Percentiles rank a stretch among this genome's conserved stretches.
These are phyloP conservation scores for Helicocarpus griseus DNA, from an alignment of 2,329 filamentous ascomycete genomes.

Conservation along the genomic window DNA sequence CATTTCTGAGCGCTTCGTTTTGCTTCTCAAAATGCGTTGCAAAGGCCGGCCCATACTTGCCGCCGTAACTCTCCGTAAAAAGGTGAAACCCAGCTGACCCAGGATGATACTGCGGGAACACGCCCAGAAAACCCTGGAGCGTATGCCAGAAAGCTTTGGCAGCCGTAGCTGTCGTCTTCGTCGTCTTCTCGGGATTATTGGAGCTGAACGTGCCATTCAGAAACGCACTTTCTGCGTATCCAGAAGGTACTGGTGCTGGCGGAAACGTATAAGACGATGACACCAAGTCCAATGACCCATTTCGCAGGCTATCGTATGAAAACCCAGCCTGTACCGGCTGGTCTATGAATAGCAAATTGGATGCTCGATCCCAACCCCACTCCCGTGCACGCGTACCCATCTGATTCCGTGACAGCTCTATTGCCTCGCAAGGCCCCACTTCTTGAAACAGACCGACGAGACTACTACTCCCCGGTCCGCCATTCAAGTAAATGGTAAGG, in stretches of 20 bases:
- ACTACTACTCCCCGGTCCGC: constrained; percentile 37
- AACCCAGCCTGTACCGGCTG: constrained; percentile 50
- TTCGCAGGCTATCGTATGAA: constrained; percentile 10
- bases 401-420: constrained; percentile 25
- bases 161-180: constrained; percentile 43
- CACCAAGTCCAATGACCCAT: constrained; percentile 12
- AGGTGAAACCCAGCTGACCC: constrained; percentile 34
- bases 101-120: constrained; percentile 53
- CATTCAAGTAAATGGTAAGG: constrained; percentile 37
- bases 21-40: constrained; percentile 31
- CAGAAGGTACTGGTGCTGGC: constrained; percentile 30
- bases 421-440: constrained; percentile 36
- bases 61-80: constrained; percentile 39
- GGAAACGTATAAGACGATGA: constrained; percentile 7
- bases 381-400: constrained; percentile 34
- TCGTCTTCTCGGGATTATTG: constrained; percentile 33
- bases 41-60: constrained; percentile 35
- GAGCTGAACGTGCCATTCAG: constrained; percentile 45
- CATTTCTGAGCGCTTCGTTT: constrained; percentile 28
- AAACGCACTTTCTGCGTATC: constrained; percentile 28
- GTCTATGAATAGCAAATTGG: constrained; percentile 62
- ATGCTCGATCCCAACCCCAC: constrained; percentile 47
- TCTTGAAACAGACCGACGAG: constrained; percentile 34
- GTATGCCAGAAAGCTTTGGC: constrained; percentile 50
- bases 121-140: constrained; percentile 51